phyloP scores from a whole-genome alignment of 768 basidiomycete genomes.

The Termitomyces bulborhizus region DNA sequence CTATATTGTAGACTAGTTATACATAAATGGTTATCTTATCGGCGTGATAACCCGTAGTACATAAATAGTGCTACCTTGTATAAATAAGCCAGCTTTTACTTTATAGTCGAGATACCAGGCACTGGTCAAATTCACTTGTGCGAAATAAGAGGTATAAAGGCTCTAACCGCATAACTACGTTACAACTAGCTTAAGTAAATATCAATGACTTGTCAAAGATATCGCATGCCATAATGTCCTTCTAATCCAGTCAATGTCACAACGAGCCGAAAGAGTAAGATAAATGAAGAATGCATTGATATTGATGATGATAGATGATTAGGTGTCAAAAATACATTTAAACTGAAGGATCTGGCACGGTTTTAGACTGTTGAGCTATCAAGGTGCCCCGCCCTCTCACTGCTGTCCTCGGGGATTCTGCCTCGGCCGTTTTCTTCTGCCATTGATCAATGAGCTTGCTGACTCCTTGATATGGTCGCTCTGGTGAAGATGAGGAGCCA shows the following conservation, averaged over 20 bases:
- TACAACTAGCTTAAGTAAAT: no score
- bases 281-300: background rate
- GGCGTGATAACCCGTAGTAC: no score
- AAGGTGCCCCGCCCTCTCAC: constrained; percentile 26
- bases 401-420: constrained; percentile 30
- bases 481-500: constrained; percentile 56
- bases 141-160: no score
- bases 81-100: no score
- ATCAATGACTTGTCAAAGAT: no score
- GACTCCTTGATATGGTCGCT: constrained; percentile 77
- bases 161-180: no score
- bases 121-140: no score
- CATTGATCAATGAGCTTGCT: constrained; percentile 83
- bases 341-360: constrained; percentile 17
- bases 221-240: background rate
- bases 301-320: constrained; percentile 1
- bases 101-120: no score
- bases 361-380: constrained; percentile 33
- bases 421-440: constrained; percentile 74
- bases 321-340: background rate
- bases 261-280: background rate
- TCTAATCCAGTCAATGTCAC: background rate
- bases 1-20: no score
- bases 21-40: no score
- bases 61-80: no score